Base-by-base conservation (phyloP, 2,329 filamentous ascomycete species). In the Epichloe sibirici region DNA sequence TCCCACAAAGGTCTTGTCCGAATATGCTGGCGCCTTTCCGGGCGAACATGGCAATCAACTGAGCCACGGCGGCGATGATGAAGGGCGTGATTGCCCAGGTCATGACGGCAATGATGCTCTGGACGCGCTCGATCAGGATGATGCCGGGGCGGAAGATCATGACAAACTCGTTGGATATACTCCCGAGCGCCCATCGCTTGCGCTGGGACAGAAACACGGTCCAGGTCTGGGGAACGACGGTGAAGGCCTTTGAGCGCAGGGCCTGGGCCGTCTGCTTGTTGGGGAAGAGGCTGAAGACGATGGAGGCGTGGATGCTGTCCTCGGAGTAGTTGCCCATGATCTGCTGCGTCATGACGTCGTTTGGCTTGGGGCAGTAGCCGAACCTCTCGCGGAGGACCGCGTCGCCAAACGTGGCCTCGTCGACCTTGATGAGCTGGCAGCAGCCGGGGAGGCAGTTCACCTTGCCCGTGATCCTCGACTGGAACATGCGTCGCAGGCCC, bases 251-350 rank as follows among this genome's bases (percentile, higher is more conserved):
- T 34, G 74, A 73, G 0, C 66, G 65, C 2, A 76, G 65, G 0
- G 73, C 72, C 58, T 76, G 74, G 0, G 71, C 68, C 0, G 72
- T 76, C 47, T 69, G 67, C 34, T 68, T 69, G 23, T 68, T 58
- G 0, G 73, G 72, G 54, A 68, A 72, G 11, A 70, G 63, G 53
- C 71, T 73, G 51, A 75, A 71, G 57, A 76, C 72, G 56, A 74
- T 69, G 55, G 69, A 72, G 2, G 72, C 72, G 51, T 76, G 73
- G 55, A 75, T 75, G 45, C 71, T 69, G 49, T 76, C 74, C 53
- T 76, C 74, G 3, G 71, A 74, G 40, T 73, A 73, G 17, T 69
- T 72, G 12, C 71, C 73, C 59, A 74, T 72, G 56, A 76, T 73
- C 49, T 74, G 73, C 57, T 68, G 68, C 7, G 73, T 71, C 65